Evolutionary conservation across 768 basidiomycete species (phyloP).

Genomic region (Dioszegia hungarica): DNA sequence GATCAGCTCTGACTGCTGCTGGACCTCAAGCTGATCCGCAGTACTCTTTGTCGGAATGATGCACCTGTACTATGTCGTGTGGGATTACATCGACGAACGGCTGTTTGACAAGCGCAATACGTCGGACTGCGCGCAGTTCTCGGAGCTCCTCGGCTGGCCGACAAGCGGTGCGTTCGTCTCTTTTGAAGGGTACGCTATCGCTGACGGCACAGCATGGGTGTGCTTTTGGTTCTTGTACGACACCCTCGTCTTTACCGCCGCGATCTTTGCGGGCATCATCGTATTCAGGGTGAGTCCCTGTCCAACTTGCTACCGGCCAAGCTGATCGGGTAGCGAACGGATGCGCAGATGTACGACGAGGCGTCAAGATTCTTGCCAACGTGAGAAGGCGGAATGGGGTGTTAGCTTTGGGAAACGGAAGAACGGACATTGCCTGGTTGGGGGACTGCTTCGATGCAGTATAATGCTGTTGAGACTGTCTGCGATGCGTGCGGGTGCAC

Average conservation of each 20-base stretch:
- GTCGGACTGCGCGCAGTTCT: conserved; percentile 86
- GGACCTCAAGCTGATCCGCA: conserved; percentile 48
- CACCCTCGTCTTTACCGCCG: conserved; percentile 66
- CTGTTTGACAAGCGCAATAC: conserved; percentile 93
- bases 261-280: conserved; percentile 72
- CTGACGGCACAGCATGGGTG: conserved; percentile 60
- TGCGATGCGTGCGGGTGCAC: too few relatives aligned
- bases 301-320: too few relatives aligned
- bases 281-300: conserved; percentile 67
- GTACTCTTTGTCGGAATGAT: conserved; percentile 45
- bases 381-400: not conserved
- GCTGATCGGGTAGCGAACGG: conserved; percentile 20
- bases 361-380: conserved; percentile 26
- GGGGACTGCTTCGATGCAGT: too few relatives aligned
- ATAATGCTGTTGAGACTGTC: too few relatives aligned
- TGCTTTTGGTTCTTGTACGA: conserved; percentile 78
- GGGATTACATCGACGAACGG: conserved; percentile 91
- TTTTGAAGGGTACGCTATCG: not conserved
- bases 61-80: conserved; percentile 69
- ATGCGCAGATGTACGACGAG: conserved; percentile 44
- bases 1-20: too few relatives aligned
- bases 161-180: conserved; percentile 35
- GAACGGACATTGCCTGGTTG: too few relatives aligned
- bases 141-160: conserved; percentile 58
- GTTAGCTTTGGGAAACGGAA: too few relatives aligned